Evolutionary conservation across 257 asterid genomes (phyloP).

Genomic region (Solanum habrochaites): DNA sequence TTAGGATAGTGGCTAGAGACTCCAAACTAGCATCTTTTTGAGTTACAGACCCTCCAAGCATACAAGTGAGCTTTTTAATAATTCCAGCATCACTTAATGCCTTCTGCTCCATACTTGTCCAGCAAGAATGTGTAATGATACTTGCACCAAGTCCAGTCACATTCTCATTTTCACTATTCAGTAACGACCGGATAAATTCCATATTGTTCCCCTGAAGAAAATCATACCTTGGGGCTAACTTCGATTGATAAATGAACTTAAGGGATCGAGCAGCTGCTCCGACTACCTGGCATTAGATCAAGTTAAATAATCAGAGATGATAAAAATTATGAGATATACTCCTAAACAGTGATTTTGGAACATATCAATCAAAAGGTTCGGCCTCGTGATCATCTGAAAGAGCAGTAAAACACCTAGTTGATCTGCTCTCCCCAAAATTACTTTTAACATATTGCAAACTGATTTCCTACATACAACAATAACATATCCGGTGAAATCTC

Average conservation of each 20-base stretch:
- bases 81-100: slow-evolving; percentile 67
- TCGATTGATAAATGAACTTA: slow-evolving; percentile 85
- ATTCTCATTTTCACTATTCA: slow-evolving; percentile 71
- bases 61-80: slow-evolving; percentile 51
- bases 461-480: background rate
- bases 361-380: background rate
- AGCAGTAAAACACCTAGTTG: background rate
- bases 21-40: slow-evolving; percentile 91
- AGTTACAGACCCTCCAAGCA: slow-evolving; percentile 64
- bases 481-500: background rate
- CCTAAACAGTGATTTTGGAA: background rate
- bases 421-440: background rate
- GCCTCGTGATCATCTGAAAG: background rate
- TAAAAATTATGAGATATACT: background rate
- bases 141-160: slow-evolving; percentile 86
- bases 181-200: slow-evolving; percentile 54
- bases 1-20: slow-evolving; percentile 60
- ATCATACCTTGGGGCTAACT: slow-evolving; percentile 69
- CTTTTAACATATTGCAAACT: background rate
- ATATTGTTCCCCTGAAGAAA: slow-evolving; percentile 56
- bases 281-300: slow-evolving; percentile 60
- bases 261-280: slow-evolving; percentile 93
- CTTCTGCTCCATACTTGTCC: slow-evolving; percentile 58
- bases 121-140: slow-evolving; percentile 80
- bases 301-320: background rate